Conservation (phyloP, 768 basidiomycete species). For the Tricholomella constricta region DNA sequence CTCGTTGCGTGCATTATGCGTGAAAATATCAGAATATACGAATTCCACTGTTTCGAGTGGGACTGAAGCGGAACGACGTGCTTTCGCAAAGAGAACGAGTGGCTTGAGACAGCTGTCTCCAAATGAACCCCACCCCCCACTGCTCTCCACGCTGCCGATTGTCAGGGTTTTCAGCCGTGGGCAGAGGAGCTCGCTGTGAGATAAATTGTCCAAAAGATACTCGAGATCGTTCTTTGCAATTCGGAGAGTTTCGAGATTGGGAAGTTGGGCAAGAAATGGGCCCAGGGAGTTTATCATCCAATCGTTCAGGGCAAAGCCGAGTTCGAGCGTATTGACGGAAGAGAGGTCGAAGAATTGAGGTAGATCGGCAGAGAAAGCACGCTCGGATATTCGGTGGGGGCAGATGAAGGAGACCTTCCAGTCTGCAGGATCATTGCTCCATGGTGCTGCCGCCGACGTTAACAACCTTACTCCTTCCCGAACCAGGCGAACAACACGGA, state of each 20-base stretch:
- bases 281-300: too few relatives aligned
- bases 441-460: background rate
- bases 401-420: constrained; percentile 8
- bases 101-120: constrained; percentile 28
- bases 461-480: constrained; percentile 5
- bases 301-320: constrained; percentile 28
- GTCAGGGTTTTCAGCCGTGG: constrained; percentile 29
- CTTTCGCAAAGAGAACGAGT: constrained; percentile 18
- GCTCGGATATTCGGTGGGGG: background rate
- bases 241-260: constrained; percentile 1
- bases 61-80: constrained; percentile 12
- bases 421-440: constrained; percentile 1
- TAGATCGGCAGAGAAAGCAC: background rate
- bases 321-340: constrained; percentile 30
- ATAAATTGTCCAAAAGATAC: constrained; percentile 24
- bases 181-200: constrained; percentile 14
- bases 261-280: constrained; percentile 1
- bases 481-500: constrained; percentile 6
- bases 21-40: constrained; percentile 19
- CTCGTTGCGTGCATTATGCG: background rate
- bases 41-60: constrained; percentile 28
- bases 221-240: constrained; percentile 18
- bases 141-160: constrained; percentile 29
- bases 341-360: constrained; percentile 13
- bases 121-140: constrained; percentile 38